A percentile compares a stretch with the other conserved stretches of the same genome.
Evolutionary conservation across 2,329 filamentous ascomycete species (phyloP).

Genomic region (Xylariaceae sp.): DNA sequence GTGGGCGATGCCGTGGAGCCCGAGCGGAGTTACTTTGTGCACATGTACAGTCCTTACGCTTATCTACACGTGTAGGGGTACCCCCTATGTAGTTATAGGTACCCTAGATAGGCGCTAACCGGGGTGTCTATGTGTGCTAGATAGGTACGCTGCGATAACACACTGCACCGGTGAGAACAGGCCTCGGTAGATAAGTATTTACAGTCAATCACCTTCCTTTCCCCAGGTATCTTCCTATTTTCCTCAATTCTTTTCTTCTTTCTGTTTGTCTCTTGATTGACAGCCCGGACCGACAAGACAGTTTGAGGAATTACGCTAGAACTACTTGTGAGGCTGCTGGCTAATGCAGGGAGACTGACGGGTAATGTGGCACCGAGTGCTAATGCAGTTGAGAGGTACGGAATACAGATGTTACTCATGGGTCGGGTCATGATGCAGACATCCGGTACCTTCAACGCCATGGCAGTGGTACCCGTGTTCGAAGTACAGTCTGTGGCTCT

Average conservation of each 20-base stretch:
- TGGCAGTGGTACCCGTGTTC: neutral
- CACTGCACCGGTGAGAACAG: too few relatives aligned
- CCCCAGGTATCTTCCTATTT: neutral
- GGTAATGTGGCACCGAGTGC: neutral
- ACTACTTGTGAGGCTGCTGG: constrained; percentile 1
- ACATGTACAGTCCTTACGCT: too few relatives aligned
- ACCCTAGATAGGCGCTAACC: neutral
- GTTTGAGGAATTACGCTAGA: neutral
- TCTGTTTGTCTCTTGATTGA: too few relatives aligned
- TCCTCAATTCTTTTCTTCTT: too few relatives aligned
- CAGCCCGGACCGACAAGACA: too few relatives aligned
- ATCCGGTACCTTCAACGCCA: too few relatives aligned
- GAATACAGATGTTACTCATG: neutral
- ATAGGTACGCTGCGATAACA: too few relatives aligned
- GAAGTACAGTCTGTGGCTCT: too few relatives aligned
- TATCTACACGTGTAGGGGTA: neutral
- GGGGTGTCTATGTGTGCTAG: too few relatives aligned
- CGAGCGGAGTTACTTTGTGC: neutral
- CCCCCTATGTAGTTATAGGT: neutral
- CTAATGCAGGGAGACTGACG: neutral
- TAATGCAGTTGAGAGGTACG: neutral
- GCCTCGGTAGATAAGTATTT: neutral
- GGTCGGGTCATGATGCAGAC: too few relatives aligned
- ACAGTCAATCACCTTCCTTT: neutral
- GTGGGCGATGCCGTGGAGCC: neutral